Evolutionary conservation across 2,329 filamentous ascomycete species (phyloP), one percentile per base, ranked within the genome.

Genomic region (Beauveria sp.): DNA sequence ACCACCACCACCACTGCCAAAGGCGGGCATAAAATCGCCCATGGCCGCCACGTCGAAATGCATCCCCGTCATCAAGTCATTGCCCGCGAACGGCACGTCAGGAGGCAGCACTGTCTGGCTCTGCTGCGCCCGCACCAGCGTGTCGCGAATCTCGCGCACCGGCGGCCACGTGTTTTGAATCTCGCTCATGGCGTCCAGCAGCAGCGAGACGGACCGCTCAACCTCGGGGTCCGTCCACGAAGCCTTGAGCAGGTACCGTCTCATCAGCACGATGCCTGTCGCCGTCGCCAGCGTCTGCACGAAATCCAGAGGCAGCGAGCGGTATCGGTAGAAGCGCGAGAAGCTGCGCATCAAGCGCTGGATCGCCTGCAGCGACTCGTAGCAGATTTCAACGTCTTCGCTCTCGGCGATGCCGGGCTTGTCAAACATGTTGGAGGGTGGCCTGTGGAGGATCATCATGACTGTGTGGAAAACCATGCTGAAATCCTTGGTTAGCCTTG

Each of bases 371-470:
- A 81, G 68, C 1, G 79, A 81, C 61, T 79, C 75, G 64, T 80
- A 80, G 68, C 79, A 82, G 12, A 79, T 79, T 60, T 80, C 74
- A 8, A 82, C 74, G 43, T 80, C 78, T 62, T 80, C 77, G 34
- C 74, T 75, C 5, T 72, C 71, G 3, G 72, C 69, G 14, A 77
- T 72, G 1, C 70, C 74, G 1, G 72, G 71, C 42, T 75, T 75
- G 62, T 73, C 70, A 46, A 80, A 74, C 43, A 77, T 70, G 54
- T 79, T 75, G 3, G 72, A 75, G 1, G 79, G 78, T 2, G 79
- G 79, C 0, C 79, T 75, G 63, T 81, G 79, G 3, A 82, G 74
- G 54, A 82, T 80, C 22, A 80, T 80, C 77, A 81, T 80, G 53
- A 76, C 74, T 0, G 79, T 80, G 62, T 81, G 79, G 64, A 80